phyloP scores from a whole-genome alignment of 176 grass and related monocot species.

The Carex cristatella region DNA sequence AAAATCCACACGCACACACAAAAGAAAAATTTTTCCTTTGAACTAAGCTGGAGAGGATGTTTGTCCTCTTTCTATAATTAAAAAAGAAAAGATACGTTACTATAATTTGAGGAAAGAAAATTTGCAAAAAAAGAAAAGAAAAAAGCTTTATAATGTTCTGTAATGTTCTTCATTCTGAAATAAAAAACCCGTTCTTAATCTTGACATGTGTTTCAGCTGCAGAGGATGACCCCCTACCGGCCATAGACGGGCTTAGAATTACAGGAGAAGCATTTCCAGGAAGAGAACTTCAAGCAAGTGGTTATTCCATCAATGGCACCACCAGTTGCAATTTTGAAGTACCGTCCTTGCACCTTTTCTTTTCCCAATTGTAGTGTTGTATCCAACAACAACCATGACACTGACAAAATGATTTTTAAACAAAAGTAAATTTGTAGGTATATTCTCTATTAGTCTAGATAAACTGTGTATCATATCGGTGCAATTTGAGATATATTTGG shows the following conservation, averaged over 20 bases:
- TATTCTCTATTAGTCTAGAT: not conserved
- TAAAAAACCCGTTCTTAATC: not conserved
- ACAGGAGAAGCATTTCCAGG: constrained; percentile 91
- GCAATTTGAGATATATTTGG: not conserved
- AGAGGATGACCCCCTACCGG: constrained; percentile 87
- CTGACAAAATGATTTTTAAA: not conserved
- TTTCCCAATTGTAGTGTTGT: not conserved
- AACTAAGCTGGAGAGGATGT: constrained; percentile 2
- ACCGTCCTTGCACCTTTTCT: not conserved
- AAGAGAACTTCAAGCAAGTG: constrained; percentile 89
- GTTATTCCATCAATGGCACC: constrained; percentile 81
- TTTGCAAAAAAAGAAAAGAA: not conserved
- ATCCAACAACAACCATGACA: not conserved
- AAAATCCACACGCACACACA: not conserved
- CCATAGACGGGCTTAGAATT: constrained; percentile 81
- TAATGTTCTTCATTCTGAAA: constrained; percentile 13
- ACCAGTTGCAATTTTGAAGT: constrained; percentile 99
- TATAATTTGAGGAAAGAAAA: not conserved
- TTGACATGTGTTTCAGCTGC: constrained; percentile 34
- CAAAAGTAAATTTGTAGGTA: not conserved
- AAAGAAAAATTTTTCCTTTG: not conserved
- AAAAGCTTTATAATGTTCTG: not conserved
- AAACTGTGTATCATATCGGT: not conserved
- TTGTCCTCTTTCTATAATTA: not conserved
- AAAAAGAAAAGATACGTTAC: not conserved